Percentiles rank a stretch among this genome's conserved stretches.
These are phyloP conservation scores for Leccinum fibrillosum DNA, from an alignment of 768 basidiomycete species.

Conservation along the genomic window DNA sequence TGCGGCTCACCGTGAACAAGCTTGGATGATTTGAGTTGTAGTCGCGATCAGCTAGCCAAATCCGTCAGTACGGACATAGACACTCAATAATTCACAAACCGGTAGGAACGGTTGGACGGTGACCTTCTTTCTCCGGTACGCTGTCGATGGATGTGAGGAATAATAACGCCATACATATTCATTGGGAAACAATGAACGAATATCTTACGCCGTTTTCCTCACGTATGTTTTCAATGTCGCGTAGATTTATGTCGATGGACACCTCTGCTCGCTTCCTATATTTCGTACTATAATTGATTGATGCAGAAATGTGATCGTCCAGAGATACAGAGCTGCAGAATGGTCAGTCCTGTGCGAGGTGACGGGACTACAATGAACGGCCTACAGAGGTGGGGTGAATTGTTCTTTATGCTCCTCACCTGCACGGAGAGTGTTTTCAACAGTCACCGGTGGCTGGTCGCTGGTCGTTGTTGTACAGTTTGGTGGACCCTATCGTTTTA, in stretches of 20 bases:
- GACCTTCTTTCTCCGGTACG: no score
- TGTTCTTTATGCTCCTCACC: not conserved
- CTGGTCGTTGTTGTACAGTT: not conserved
- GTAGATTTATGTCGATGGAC: not conserved
- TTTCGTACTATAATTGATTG: not conserved
- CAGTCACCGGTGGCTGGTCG: not conserved
- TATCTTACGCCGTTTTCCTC: not conserved
- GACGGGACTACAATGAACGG: not conserved
- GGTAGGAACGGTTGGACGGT: no score
- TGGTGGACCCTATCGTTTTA: conserved; percentile 6
- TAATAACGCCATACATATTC: no score
- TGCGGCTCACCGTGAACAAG: no score
- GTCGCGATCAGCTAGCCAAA: no score
- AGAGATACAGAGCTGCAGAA: not conserved
- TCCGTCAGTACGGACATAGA: no score
- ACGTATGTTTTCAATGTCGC: not conserved
- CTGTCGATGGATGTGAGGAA: no score
- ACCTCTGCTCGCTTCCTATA: not conserved
- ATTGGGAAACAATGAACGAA: conserved; percentile 1
- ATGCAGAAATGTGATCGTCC: not conserved
- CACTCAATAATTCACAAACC: no score
- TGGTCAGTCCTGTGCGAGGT: not conserved
- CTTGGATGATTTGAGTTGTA: no score
- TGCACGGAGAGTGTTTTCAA: not conserved
- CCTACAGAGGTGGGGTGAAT: conserved; percentile 10